A percentile compares a stretch with the other conserved stretches of the same genome.
Conservation (phyloP, 1,284 basidiomycete species). For the Fomitopsis betulina region DNA sequence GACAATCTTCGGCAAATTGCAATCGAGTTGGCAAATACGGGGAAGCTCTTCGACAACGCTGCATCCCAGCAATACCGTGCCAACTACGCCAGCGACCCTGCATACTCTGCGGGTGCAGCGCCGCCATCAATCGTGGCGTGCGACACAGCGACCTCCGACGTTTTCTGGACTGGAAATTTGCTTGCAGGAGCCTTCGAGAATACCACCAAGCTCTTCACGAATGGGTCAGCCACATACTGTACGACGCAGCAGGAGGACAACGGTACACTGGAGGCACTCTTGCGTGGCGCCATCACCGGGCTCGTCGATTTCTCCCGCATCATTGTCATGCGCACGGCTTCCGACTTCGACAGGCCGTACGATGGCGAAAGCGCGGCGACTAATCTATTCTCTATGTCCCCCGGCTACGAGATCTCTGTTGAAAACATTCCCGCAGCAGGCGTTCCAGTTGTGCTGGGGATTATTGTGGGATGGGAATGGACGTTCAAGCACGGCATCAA, state of each 20-base stretch:
- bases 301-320: slow-evolving; percentile 41
- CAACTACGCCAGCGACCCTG: slow-evolving; percentile 25
- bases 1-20: slow-evolving; percentile 37
- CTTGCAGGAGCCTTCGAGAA: slow-evolving; percentile 38
- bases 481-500: slow-evolving; percentile 24
- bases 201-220: slow-evolving; percentile 36
- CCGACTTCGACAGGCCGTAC: slow-evolving; percentile 40
- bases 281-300: slow-evolving; percentile 35
- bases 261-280: slow-evolving; percentile 38
- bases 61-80: slow-evolving; percentile 30
- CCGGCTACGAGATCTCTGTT: slow-evolving; percentile 21
- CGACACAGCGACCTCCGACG: slow-evolving; percentile 40
- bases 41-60: slow-evolving; percentile 33
- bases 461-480: slow-evolving; percentile 23
- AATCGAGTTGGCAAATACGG: slow-evolving; percentile 26
- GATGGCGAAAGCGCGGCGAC: slow-evolving; percentile 19
- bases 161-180: slow-evolving; percentile 37
- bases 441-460: slow-evolving; percentile 27
- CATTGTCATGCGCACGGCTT: slow-evolving; percentile 40
- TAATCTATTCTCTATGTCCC: slow-evolving; percentile 18
- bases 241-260: slow-evolving; percentile 48
- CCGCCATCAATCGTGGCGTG: slow-evolving; percentile 32
- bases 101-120: slow-evolving; percentile 23
- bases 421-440: slow-evolving; percentile 27
- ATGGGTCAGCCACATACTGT: slow-evolving; percentile 34